A percentile compares a stretch with the other conserved stretches of the same genome.
These are phyloP conservation scores for Chaetomium sp. DNA, from an alignment of 2,329 filamentous ascomycete species.

Conservation along the genomic window DNA sequence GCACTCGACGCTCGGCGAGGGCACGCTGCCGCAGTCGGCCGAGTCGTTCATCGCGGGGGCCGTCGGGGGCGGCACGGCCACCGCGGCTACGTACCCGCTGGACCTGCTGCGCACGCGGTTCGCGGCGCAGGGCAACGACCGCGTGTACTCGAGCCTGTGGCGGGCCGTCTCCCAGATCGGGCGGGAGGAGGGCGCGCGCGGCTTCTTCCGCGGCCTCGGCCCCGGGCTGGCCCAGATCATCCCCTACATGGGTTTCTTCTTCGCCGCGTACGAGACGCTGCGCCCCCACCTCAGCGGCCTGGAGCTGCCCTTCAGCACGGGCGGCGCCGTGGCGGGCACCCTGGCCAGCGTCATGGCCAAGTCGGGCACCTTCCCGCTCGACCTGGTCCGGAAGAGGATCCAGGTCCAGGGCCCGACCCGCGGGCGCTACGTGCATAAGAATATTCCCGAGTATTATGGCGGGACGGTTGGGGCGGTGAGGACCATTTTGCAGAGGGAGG, in stretches of 20 bases:
- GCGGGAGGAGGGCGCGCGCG: conserved; percentile 70
- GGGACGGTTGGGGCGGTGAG: conserved; percentile 67
- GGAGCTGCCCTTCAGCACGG: conserved; percentile 69
- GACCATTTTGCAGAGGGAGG: conserved; percentile 71
- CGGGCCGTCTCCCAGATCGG: conserved; percentile 72
- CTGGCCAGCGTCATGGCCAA: conserved; percentile 80
- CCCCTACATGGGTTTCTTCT: conserved; percentile 97
- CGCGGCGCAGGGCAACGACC: conserved; percentile 83
- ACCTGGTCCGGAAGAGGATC: conserved; percentile 87
- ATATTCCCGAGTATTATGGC: conserved; percentile 87
- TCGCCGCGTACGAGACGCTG: conserved; percentile 81
- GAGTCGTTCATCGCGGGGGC: conserved; percentile 86
- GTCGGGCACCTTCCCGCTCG: conserved; percentile 87
- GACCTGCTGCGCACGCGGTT: conserved; percentile 93
- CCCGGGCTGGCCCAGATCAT: conserved; percentile 86
- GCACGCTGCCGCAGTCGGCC: conserved; percentile 62
- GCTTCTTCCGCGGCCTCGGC: conserved; percentile 85
- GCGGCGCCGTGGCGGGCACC: conserved; percentile 82
- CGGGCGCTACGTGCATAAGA: conserved; percentile 74
- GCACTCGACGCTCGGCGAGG: conserved; percentile 46
- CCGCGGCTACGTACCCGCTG: conserved; percentile 83
- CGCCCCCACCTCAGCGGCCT: conserved; percentile 59
- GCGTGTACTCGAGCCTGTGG: conserved; percentile 74
- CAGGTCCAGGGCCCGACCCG: conserved; percentile 94
- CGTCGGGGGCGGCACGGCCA: conserved; percentile 77